Base-by-base conservation (phyloP, 805 yeast species). In the Candida dajiaensis region DNA sequence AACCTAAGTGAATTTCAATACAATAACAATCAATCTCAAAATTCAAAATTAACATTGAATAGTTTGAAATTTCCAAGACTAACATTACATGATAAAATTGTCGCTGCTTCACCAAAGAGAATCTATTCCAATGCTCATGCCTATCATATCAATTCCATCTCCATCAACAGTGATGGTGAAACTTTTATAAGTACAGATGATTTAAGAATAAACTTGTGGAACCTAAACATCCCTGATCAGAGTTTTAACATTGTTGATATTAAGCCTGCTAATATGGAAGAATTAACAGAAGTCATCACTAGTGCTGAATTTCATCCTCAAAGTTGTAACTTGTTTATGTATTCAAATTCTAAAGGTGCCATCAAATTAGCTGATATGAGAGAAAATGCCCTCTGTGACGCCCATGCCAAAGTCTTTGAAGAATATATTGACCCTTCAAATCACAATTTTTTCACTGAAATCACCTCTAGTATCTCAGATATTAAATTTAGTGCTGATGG, bases 201-300 rank as follows among this genome's bases (percentile, higher is more conserved):
- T 68, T 77, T 94, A 63, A 80, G 99, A 63, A 85, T 94, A 62
- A 94, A 94, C 66, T 71, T 94, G 54, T 94, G 99, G 99, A 90
- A 92, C 66, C 73, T 90, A 55, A 89, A 88, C 45, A 86, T 89
- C 56, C 89, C 97, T 19, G 96, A 92, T 67, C 97, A 92, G 70
- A 80, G 90, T 58, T 94, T 94, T 69, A 95, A 94, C 67, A 94
- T 94, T 54, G 98, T 94, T 48, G 99, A 94, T 69, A 94, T 94
- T 61, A 89, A 95, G 66, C 99, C 99, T 10, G 87, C 89, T 7
- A 89, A 89, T 67, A 95, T 94, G 99, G 99, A 94, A 71, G 99
- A 94, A 69, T 77, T 94, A 58, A 92, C 99, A 10, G 99, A 94
- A 67, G 99, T 94, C 44, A 92, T 94, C 54, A 94, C 99, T 16